These are phyloP conservation scores for Passiflora organensis DNA, from an alignment of 345 rosid genomes.

Conservation along the genomic window DNA sequence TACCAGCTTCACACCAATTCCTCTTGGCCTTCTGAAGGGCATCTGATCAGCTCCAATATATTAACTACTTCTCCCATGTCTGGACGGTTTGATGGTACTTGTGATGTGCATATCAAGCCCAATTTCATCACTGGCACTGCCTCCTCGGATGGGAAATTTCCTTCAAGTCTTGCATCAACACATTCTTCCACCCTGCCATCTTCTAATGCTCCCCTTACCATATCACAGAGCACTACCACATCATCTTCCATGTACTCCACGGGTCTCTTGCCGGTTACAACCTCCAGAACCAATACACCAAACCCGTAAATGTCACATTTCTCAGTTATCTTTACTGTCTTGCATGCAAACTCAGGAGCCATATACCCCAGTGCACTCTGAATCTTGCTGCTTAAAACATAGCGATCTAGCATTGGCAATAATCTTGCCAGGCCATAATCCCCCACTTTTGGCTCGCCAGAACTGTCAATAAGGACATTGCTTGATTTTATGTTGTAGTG, in stretches of 20 bases:
- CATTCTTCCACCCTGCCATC: slow-evolving; percentile 76
- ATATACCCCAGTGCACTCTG: slow-evolving; percentile 97
- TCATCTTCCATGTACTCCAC: slow-evolving; percentile 97
- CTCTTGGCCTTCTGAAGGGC: slow-evolving; percentile 85
- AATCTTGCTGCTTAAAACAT: slow-evolving; percentile 86
- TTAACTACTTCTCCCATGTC: slow-evolving; percentile 92
- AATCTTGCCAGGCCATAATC: slow-evolving; percentile 89
- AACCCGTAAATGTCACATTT: slow-evolving; percentile 96
- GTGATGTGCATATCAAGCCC: slow-evolving; percentile 87
- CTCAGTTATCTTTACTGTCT: slow-evolving; percentile 90
- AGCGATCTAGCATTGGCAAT: slow-evolving; percentile 89
- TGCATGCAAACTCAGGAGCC: slow-evolving; percentile 98
- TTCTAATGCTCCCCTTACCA: slow-evolving; percentile 75
- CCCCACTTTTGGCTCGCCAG: slow-evolving; percentile 85
- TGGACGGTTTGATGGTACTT: slow-evolving; percentile 91
- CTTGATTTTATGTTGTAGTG: slow-evolving; percentile 97
- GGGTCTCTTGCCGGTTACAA: slow-evolving; percentile 82
- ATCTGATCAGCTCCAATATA: slow-evolving; percentile 68
- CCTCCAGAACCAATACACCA: slow-evolving; percentile 77
- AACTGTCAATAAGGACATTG: slow-evolving; percentile 67
- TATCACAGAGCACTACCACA: slow-evolving; percentile 82
- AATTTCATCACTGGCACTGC: slow-evolving; percentile 83
- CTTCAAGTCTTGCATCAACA: slow-evolving; percentile 51
- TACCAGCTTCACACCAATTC: slow-evolving; percentile 46
- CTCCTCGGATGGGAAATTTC: slow-evolving; percentile 71